Evolutionary conservation across 208 protist species (phyloP).

Genomic region (Acanthamoeba royreba): DNA sequence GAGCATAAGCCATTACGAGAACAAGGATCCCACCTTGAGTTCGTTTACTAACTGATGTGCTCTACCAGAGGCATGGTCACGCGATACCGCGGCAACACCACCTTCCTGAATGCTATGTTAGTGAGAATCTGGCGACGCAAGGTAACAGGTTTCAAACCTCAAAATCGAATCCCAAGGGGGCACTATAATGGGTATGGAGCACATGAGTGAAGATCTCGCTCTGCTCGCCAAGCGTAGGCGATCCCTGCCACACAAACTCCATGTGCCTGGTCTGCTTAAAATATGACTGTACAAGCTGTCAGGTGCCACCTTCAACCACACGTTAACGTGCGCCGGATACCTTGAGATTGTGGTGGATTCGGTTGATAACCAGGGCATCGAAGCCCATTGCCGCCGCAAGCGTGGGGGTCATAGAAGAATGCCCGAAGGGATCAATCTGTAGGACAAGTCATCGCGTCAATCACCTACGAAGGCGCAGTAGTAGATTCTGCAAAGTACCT

Average conservation of each 20-base stretch:
- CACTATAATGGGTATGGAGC: conserved; percentile 75
- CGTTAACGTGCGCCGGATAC: no score
- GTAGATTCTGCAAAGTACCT: conserved; percentile 56
- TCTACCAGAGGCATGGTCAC: neutral
- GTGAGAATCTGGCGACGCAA: no score
- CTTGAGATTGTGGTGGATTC: conserved; percentile 65
- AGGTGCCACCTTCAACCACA: no score
- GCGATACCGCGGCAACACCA: no score
- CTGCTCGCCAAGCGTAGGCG: neutral
- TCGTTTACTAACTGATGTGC: conserved; percentile 9
- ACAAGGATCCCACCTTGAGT: neutral
- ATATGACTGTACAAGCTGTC: neutral
- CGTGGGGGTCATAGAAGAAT: conserved; percentile 64
- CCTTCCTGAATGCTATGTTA: no score
- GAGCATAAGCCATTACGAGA: neutral
- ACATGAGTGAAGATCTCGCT: conserved; percentile 72
- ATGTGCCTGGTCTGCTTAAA: conserved; percentile 64
- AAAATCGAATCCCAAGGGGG: conserved; percentile 60
- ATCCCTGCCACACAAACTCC: conserved; percentile 78
- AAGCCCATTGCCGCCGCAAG: conserved; percentile 65
- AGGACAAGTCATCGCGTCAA: no score
- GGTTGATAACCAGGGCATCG: conserved; percentile 80
- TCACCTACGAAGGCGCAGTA: no score
- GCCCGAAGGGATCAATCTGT: conserved; percentile 76
- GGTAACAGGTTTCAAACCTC: conserved; percentile 19